A percentile compares a stretch with the other conserved stretches of the same genome.
These are phyloP conservation scores for Vigna hirtella DNA, from an alignment of 306 rosid genomes.

Conservation along the genomic window DNA sequence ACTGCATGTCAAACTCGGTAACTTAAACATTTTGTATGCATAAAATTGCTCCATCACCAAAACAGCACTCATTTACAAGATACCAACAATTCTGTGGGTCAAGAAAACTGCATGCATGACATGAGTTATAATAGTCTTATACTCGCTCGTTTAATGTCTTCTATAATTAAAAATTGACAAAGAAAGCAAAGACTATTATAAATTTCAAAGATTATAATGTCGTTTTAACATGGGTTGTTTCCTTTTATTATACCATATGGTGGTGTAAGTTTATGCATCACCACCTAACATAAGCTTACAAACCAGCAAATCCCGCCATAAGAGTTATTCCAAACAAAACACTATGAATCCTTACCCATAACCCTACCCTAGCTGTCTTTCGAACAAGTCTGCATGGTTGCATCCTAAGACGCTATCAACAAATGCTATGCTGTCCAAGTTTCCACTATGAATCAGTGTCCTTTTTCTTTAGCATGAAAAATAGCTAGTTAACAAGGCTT, in stretches of 20 bases:
- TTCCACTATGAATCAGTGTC: background rate
- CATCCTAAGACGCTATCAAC: slow-evolving; percentile 19
- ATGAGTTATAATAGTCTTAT: slow-evolving; percentile 27
- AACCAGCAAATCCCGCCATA: slow-evolving; percentile 42
- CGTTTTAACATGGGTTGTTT: slow-evolving; percentile 62
- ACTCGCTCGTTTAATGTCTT: background rate
- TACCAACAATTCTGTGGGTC: slow-evolving; percentile 19
- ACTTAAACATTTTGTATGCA: slow-evolving; percentile 22
- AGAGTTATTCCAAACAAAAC: slow-evolving; percentile 51
- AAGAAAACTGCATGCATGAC: slow-evolving; percentile 39
- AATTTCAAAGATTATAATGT: slow-evolving; percentile 50
- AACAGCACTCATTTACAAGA: slow-evolving; percentile 20
- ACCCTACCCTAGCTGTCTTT: slow-evolving; percentile 33
- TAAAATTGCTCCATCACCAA: slow-evolving; percentile 11
- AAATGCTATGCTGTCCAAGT: slow-evolving; percentile 11
- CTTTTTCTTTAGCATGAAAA: slow-evolving; percentile 7
- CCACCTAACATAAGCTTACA: slow-evolving; percentile 50
- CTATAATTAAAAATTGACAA: slow-evolving; percentile 7
- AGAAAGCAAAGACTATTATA: slow-evolving; percentile 37
- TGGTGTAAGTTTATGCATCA: slow-evolving; percentile 22
- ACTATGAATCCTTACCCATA: background rate
- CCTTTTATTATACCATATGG: slow-evolving; percentile 41
- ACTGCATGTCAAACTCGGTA: background rate
- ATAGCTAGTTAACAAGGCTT: background rate
- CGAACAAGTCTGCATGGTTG: background rate